Percentiles rank a stretch among this genome's conserved stretches.
Conservation (phyloP, 2,329 filamentous ascomycete genomes). For the Coniochaeta sp. region DNA sequence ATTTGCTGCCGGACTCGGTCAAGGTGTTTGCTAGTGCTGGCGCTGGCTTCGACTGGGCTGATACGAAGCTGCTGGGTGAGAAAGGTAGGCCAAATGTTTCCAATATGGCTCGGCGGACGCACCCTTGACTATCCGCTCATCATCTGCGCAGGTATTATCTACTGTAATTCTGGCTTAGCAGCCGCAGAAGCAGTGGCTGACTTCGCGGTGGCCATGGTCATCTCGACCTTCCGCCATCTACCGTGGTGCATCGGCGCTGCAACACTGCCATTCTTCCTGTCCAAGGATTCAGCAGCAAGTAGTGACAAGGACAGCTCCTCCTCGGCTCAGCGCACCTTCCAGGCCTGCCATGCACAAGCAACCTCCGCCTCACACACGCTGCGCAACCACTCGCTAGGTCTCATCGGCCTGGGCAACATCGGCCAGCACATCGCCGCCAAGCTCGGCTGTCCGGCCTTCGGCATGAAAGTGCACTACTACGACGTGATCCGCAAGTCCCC, state of each 20-base stretch:
- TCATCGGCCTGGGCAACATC: constrained; percentile 64
- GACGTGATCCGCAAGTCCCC: constrained; percentile 45
- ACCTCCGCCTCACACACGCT: constrained; percentile 57
- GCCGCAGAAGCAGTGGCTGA: constrained; percentile 68
- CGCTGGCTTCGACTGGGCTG: constrained; percentile 60
- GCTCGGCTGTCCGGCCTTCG: constrained; percentile 43
- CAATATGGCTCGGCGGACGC: neutral
- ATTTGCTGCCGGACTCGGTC: constrained; percentile 44
- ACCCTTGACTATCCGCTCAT: neutral
- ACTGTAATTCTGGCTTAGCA: constrained; percentile 65
- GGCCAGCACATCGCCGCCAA: constrained; percentile 57
- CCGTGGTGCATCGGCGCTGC: constrained; percentile 56
- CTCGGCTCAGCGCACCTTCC: constrained; percentile 29
- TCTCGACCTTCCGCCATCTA: constrained; percentile 61
- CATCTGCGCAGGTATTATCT: constrained; percentile 45
- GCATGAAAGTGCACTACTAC: constrained; percentile 59
- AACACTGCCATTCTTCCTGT: constrained; percentile 23
- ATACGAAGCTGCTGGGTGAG: constrained; percentile 52
- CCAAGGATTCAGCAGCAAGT: constrained; percentile 1
- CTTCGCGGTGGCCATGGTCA: constrained; percentile 60
- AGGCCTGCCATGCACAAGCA: constrained; percentile 50
- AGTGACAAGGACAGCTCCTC: constrained; percentile 2
- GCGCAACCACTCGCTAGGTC: constrained; percentile 50
- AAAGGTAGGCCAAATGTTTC: constrained; percentile 33
- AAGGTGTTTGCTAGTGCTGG: constrained; percentile 58